A percentile compares a stretch with the other conserved stretches of the same genome.
These are phyloP conservation scores for Galerina sulciceps DNA, from an alignment of 768 basidiomycete genomes.

Conservation along the genomic window DNA sequence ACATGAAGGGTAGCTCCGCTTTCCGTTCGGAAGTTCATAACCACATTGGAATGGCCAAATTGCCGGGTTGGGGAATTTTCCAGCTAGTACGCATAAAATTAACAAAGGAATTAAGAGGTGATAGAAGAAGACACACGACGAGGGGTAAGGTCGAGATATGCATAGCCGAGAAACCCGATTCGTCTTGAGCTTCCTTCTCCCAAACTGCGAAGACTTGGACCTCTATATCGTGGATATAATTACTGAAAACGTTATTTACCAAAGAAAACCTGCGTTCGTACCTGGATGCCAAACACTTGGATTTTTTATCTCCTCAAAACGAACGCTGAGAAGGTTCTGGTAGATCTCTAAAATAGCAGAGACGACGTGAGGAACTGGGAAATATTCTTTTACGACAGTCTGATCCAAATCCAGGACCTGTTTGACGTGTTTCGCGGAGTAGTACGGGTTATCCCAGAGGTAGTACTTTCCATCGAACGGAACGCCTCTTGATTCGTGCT, in stretches of 20 bases:
- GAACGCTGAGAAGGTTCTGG: constrained; percentile 77
- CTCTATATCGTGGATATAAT: constrained; percentile 43
- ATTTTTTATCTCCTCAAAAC: constrained; percentile 66
- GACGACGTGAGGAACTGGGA: constrained; percentile 84
- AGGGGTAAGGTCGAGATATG: constrained; percentile 88
- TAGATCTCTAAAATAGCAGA: constrained; percentile 84
- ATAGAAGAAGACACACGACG: constrained; percentile 51
- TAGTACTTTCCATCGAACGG: constrained; percentile 77
- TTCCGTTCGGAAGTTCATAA: constrained; percentile 57
- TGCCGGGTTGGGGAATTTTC: constrained; percentile 86
- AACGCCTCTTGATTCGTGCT: constrained; percentile 60
- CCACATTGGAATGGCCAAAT: constrained; percentile 81
- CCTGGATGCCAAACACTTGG: constrained; percentile 78
- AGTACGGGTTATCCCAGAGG: constrained; percentile 86
- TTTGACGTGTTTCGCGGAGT: constrained; percentile 69
- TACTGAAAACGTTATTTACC: constrained; percentile 6
- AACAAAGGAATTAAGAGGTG: neutral
- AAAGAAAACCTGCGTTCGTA: constrained; percentile 25
- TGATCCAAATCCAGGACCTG: constrained; percentile 73
- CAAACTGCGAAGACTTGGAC: constrained; percentile 86
- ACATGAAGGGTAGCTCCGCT: constrained; percentile 71
- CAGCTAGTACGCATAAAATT: constrained; percentile 40
- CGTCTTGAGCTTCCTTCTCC: constrained; percentile 78
- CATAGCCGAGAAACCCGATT: constrained; percentile 81
- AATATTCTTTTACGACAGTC: constrained; percentile 82